phyloP scores from a whole-genome alignment of 2,329 filamentous ascomycete species.

The Beauveria scarabaeidicola region DNA sequence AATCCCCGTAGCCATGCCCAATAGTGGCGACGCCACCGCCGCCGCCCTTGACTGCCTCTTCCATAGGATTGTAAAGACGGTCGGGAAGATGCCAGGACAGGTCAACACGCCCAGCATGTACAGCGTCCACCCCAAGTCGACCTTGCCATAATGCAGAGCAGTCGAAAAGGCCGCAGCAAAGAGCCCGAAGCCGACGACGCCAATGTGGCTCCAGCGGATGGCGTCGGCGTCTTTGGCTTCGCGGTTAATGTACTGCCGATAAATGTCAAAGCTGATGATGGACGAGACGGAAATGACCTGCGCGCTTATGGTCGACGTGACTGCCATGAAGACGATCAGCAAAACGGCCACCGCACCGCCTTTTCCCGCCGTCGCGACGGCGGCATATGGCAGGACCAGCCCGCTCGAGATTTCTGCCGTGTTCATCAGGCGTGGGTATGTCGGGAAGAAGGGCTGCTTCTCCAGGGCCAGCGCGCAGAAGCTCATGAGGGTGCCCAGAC shows the following conservation, averaged over 20 bases:
- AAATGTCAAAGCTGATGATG: constrained; percentile 46
- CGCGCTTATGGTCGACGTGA: constrained; percentile 50
- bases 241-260: constrained; percentile 40
- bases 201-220: constrained; percentile 43
- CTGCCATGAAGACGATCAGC: constrained; percentile 67
- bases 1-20: constrained; percentile 42
- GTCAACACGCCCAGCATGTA: constrained; percentile 47
- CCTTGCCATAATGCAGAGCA: constrained; percentile 43
- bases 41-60: constrained; percentile 38
- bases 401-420: constrained; percentile 56
- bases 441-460: constrained; percentile 41
- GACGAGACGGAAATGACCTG: constrained; percentile 46
- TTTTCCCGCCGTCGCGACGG: constrained; percentile 59
- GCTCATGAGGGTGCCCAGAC: constrained; percentile 41
- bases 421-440: constrained; percentile 47
- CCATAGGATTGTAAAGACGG: constrained; percentile 45
- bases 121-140: constrained; percentile 45
- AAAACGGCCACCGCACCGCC: constrained; percentile 61
- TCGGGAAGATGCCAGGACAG: constrained; percentile 45
- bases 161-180: constrained; percentile 45
- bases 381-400: constrained; percentile 61
- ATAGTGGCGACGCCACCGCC: constrained; percentile 39
- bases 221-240: constrained; percentile 37
- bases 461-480: constrained; percentile 40
- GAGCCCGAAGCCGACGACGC: constrained; percentile 42